Evolutionary conservation across 768 basidiomycete genomes (phyloP).

Genomic region (Austroboletus eburneus): DNA sequence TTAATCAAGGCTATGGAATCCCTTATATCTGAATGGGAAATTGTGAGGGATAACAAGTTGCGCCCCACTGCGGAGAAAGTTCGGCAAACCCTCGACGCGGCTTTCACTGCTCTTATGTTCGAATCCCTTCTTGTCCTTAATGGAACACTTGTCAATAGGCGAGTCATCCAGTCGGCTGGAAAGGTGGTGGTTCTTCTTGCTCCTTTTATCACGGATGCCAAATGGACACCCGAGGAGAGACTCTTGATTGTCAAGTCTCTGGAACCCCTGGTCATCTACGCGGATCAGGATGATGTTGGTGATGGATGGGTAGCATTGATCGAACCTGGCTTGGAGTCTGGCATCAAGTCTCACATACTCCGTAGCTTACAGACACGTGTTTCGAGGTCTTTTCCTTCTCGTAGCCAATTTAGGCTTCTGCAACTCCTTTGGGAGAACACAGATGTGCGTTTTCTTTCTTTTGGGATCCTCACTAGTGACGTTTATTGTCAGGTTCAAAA

Average conservation of each 20-base stretch:
- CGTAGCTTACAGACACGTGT: constrained; percentile 27
- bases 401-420: constrained; percentile 36
- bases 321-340: constrained; percentile 43
- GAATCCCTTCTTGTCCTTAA: constrained; percentile 64
- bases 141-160: constrained; percentile 55
- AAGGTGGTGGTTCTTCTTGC: constrained; percentile 45
- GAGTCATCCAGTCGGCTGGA: constrained; percentile 61
- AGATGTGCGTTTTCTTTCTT: constrained; percentile 48
- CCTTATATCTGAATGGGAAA: constrained; percentile 47
- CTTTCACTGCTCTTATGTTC: constrained; percentile 62
- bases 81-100: constrained; percentile 65
- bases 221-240: constrained; percentile 62
- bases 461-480: neutral
- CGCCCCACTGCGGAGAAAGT: constrained; percentile 58
- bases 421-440: constrained; percentile 60
- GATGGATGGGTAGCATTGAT: constrained; percentile 47
- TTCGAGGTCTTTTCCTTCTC: constrained; percentile 5
- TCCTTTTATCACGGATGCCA: constrained; percentile 34
- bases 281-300: constrained; percentile 24
- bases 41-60: constrained; percentile 26
- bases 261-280: constrained; percentile 54
- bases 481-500: constrained; percentile 48
- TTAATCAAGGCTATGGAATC: constrained; percentile 60
- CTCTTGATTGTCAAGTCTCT: constrained; percentile 61
- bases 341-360: constrained; percentile 59